Evolutionary conservation across 495 filamentous ascomycete genomes (phyloP).

Genomic region (Annulohypoxylon nitens): DNA sequence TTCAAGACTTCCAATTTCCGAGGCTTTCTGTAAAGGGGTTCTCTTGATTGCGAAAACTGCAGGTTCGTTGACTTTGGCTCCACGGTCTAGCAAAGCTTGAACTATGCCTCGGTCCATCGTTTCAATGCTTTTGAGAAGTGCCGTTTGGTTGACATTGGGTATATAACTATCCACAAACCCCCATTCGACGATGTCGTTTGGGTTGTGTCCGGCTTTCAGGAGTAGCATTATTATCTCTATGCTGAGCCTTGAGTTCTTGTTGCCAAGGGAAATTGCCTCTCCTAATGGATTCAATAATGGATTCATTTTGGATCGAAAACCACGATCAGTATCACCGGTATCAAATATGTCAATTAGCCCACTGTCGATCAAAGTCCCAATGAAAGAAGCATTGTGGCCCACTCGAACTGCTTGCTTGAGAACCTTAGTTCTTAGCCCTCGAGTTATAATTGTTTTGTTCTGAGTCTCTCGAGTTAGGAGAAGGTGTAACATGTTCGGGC

Average conservation of each 20-base stretch:
- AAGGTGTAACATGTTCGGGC: not conserved
- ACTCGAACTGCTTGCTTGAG: not conserved
- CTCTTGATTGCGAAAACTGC: slow-evolving; percentile 10
- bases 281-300: not conserved
- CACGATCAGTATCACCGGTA: not conserved
- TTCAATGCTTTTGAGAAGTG: slow-evolving; percentile 37
- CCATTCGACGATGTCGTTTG: slow-evolving; percentile 1
- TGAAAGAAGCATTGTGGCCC: not conserved
- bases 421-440: not conserved
- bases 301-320: too few species aligned
- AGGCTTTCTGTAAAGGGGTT: slow-evolving; percentile 47
- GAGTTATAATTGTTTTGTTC: not conserved
- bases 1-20: slow-evolving; percentile 48
- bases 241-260: not conserved
- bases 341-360: not conserved
- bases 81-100: slow-evolving; percentile 49
- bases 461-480: not conserved
- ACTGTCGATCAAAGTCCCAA: not conserved
- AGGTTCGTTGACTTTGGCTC: slow-evolving; percentile 46
- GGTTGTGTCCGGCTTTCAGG: not conserved
- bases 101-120: slow-evolving; percentile 39
- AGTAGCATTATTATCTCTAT: not conserved
- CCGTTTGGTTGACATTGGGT: not conserved
- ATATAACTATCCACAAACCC: not conserved
- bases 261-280: slow-evolving; percentile 1